Evolutionary conservation across 208 protist genomes (phyloP), one percentile per base, ranked within the genome.

Genomic region (Leishmania gerbilli): DNA sequence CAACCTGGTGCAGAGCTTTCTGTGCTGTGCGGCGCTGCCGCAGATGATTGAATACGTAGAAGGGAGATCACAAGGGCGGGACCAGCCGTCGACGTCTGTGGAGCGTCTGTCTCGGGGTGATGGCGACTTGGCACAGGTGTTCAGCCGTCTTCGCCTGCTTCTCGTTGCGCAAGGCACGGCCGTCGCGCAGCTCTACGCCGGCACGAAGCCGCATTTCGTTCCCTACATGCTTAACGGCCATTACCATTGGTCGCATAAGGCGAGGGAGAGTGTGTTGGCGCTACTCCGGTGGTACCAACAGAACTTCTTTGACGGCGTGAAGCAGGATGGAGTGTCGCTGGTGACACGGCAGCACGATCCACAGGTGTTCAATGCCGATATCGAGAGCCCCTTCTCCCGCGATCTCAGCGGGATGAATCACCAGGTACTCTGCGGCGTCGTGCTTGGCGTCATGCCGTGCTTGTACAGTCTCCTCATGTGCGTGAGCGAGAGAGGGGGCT

Each of bases 281-380:
- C 71, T 91, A n/a, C 81, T 80, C 1, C 92, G 94, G 15, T 97
- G 90, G 89, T 90, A 84, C 47, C 88, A 91, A 64, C 92, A 97
- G 78, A 95, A 95, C 78, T 96, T 97, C 83, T 88, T 83, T 42
- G 94, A 97, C 69, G 94, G 94, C 19, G 72, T 72, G 3, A 96
- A 96, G 81, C 94, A 97, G 80, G 94, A 97, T 74, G 87, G 83
- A 17, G 79, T 96, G 40, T 91, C 91, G 42, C 84, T 97, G 3
- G 15, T 96, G 21, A 97, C 94, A 7, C 84, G 87, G 27, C 92
- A 96, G 72, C 91, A 96, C 83, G 79, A 93, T 62, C 88, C 91
- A 2, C 80, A 74, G 71, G 77, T 90, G 62, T 90, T 90, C 79
- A 81, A 88, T 37, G 85, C 83, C 15, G 84, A 92, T 77, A 90